These are phyloP conservation scores for Sonneratia alba DNA, from an alignment of 345 rosid species.

Conservation along the genomic window DNA sequence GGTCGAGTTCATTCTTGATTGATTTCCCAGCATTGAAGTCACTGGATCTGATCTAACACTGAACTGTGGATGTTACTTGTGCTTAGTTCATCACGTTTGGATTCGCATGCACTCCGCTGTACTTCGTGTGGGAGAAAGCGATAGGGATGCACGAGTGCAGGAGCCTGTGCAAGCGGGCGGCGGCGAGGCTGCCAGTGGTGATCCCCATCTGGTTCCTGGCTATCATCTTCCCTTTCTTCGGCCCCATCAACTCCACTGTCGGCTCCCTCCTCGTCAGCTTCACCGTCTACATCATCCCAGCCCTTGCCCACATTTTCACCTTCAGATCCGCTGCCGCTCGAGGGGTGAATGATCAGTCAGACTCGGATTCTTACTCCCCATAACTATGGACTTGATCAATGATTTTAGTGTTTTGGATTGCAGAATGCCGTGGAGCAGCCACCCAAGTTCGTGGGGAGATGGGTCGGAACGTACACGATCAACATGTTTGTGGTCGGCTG, in stretches of 20 bases:
- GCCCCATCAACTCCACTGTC: constrained; percentile 94
- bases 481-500: constrained; percentile 79
- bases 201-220: constrained; percentile 95
- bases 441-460: constrained; percentile 58
- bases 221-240: constrained; percentile 89
- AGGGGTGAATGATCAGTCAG: constrained; percentile 35
- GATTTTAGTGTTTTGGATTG: constrained; percentile 14
- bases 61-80: too few species aligned
- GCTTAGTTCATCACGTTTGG: constrained; percentile 66
- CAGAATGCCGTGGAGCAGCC: constrained; percentile 97
- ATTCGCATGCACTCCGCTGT: constrained; percentile 89
- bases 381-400: background rate
- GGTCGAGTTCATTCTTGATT: too few species aligned
- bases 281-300: constrained; percentile 98
- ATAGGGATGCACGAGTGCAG: constrained; percentile 93
- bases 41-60: too few species aligned
- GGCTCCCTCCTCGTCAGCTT: constrained; percentile 97
- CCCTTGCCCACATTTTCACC: constrained; percentile 84
- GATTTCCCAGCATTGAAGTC: too few species aligned
- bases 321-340: constrained; percentile 75
- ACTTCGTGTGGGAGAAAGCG: constrained; percentile 98
- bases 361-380: background rate
- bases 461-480: constrained; percentile 78
- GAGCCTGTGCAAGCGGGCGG: constrained; percentile 91
- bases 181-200: constrained; percentile 88